These are phyloP conservation scores for Colletotrichum sp. DNA, from an alignment of 2,329 filamentous ascomycete species.

Conservation along the genomic window DNA sequence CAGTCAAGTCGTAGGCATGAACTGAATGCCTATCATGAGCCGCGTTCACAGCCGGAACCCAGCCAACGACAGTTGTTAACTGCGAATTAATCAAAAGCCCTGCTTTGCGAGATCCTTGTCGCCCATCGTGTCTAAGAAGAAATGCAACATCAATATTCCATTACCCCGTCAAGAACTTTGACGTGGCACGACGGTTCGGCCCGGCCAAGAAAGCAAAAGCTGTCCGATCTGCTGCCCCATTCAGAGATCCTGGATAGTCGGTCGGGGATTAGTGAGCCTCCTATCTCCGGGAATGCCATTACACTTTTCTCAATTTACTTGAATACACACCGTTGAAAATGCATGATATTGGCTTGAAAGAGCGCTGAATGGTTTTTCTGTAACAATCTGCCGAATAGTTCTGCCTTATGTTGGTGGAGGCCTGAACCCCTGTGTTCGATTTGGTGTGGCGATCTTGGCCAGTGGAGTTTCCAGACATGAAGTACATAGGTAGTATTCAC, in stretches of 20 bases:
- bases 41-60: background rate
- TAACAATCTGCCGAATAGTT: background rate
- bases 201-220: background rate
- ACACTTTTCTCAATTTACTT: background rate
- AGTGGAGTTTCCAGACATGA: background rate
- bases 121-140: background rate
- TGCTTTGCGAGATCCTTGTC: background rate
- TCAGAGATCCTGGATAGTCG: background rate
- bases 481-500: too few relatives aligned
- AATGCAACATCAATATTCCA: background rate
- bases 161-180: rapidly evolving
- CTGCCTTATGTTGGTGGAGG: background rate
- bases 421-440: background rate
- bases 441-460: background rate
- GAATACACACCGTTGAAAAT: rapidly evolving
- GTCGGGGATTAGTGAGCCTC: background rate
- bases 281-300: background rate
- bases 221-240: background rate
- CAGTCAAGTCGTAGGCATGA: background rate
- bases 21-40: background rate
- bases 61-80: rapidly evolving
- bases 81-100: background rate
- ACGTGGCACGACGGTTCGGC: background rate
- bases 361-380: rapidly evolving
- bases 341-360: background rate